Percentiles rank a stretch among this genome's conserved stretches.
phyloP scores from a whole-genome alignment of 768 basidiomycete genomes.

The Boletus sp. region DNA sequence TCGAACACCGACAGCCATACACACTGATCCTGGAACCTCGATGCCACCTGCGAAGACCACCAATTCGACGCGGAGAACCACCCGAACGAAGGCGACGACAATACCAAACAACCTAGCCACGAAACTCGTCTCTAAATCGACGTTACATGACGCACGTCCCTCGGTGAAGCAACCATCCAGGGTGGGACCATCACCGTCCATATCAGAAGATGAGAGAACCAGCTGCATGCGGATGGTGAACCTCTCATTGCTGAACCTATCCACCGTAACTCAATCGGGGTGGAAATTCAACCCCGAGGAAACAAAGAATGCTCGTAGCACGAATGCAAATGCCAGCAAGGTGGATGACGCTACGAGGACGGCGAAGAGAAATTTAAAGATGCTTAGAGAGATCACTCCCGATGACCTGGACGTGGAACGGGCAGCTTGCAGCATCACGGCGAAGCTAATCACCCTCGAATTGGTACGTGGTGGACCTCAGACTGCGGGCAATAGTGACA shows the following conservation, averaged over 20 bases:
- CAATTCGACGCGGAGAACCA: constrained; percentile 8
- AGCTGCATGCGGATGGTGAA: constrained; percentile 67
- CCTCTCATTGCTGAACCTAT: constrained; percentile 55
- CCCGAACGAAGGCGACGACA: constrained; percentile 11
- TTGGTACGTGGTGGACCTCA: constrained; percentile 50
- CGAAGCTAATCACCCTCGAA: constrained; percentile 65
- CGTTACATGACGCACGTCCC: constrained; percentile 28
- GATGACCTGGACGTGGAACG: constrained; percentile 67
- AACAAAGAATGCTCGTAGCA: constrained; percentile 21
- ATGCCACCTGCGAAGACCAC: constrained; percentile 15
- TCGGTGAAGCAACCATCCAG: constrained; percentile 25
- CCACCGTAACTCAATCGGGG: constrained; percentile 51
- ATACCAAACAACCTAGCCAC: neutral
- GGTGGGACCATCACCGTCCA: neutral
- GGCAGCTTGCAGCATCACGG: constrained; percentile 64
- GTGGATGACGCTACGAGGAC: constrained; percentile 32
- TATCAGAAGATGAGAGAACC: constrained; percentile 38
- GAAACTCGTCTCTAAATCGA: constrained; percentile 28
- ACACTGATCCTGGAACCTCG: neutral
- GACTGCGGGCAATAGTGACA: neutral
- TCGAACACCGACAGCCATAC: no score
- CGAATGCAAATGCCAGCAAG: constrained; percentile 32
- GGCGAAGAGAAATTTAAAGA: constrained; percentile 44
- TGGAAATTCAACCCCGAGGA: constrained; percentile 47
- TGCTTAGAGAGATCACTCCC: constrained; percentile 45